Percentiles rank a stretch among this genome's conserved stretches.
These are phyloP conservation scores for Colletotrichum sublineola DNA, from an alignment of 2,329 filamentous ascomycete species.

Conservation along the genomic window DNA sequence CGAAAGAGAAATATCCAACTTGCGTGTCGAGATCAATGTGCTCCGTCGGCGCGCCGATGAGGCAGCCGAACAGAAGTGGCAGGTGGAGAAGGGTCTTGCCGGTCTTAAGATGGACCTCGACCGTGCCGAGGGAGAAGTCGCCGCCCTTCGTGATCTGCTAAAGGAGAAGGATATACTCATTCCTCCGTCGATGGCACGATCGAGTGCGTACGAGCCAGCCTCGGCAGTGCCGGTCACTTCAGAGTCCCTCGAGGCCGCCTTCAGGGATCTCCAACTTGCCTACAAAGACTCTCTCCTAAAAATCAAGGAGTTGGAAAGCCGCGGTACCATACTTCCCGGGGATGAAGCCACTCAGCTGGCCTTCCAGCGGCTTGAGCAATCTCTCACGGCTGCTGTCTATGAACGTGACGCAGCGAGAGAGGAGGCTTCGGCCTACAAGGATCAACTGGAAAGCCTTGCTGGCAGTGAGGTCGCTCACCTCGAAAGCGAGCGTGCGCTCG, in stretches of 20 bases:
- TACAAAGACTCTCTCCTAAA: slow-evolving; percentile 76
- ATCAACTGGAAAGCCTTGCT: slow-evolving; percentile 71
- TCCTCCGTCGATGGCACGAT: slow-evolving; percentile 69
- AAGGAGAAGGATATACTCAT: slow-evolving; percentile 86
- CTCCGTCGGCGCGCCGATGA: slow-evolving; percentile 91
- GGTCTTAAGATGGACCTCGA: slow-evolving; percentile 97
- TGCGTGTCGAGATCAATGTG: slow-evolving; percentile 87
- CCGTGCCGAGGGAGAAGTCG: slow-evolving; percentile 92
- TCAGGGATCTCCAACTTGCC: slow-evolving; percentile 79
- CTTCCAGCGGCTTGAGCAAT: slow-evolving; percentile 75
- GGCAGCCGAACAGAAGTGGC: slow-evolving; percentile 94
- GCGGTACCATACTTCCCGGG: slow-evolving; percentile 51
- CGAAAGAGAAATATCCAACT: slow-evolving; percentile 82
- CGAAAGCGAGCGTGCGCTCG: slow-evolving; percentile 73
- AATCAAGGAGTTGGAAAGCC: slow-evolving; percentile 73
- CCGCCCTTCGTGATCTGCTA: slow-evolving; percentile 82
- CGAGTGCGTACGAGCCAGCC: slow-evolving; percentile 47
- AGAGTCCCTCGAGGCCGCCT: slow-evolving; percentile 79
- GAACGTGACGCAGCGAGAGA: slow-evolving; percentile 80
- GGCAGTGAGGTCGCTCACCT: slow-evolving; percentile 68
- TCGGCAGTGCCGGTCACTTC: slow-evolving; percentile 70
- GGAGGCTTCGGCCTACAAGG: slow-evolving; percentile 72
- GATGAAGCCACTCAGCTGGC: slow-evolving; percentile 74
- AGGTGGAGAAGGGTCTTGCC: slow-evolving; percentile 89
- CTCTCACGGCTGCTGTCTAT: slow-evolving; percentile 76